Percentiles rank a stretch among this genome's conserved stretches.
Evolutionary conservation across 1,284 basidiomycete genomes (phyloP).

Genomic region (Papiliotrema terrestris): DNA sequence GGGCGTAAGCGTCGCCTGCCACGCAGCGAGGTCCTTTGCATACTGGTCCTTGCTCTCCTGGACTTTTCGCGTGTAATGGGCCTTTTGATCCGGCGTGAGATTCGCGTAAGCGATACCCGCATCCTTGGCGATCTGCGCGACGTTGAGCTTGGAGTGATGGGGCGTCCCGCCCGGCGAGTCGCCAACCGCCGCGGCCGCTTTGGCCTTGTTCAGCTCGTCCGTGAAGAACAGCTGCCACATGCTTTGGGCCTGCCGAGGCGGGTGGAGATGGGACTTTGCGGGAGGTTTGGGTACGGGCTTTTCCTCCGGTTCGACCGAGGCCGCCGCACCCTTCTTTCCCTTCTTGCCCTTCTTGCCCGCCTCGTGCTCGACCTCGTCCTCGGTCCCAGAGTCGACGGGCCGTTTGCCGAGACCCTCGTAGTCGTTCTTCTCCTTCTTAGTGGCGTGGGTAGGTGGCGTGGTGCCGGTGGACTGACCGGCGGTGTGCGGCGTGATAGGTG

Average conservation of each 20-base stretch:
- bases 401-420: slow-evolving; percentile 35
- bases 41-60: slow-evolving; percentile 74
- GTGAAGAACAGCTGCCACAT: slow-evolving; percentile 98
- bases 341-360: slow-evolving; percentile 30
- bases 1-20: slow-evolving; percentile 85
- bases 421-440: slow-evolving; percentile 16
- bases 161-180: slow-evolving; percentile 56
- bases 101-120: slow-evolving; percentile 85
- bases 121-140: slow-evolving; percentile 92
- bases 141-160: slow-evolving; percentile 72
- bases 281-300: slow-evolving; percentile 39
- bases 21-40: slow-evolving; percentile 75
- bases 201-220: slow-evolving; percentile 88
- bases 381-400: slow-evolving; percentile 14
- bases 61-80: slow-evolving; percentile 77
- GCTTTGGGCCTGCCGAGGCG: slow-evolving; percentile 87
- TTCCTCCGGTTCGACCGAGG: slow-evolving; percentile 19
- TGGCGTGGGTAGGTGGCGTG: slow-evolving; percentile 6
- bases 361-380: slow-evolving; percentile 13
- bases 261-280: slow-evolving; percentile 60
- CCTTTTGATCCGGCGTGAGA: slow-evolving; percentile 74
- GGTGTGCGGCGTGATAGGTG: slow-evolving; percentile 14
- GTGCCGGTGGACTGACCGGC: neutral
- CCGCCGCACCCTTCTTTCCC: slow-evolving; percentile 31
- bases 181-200: slow-evolving; percentile 60